Evolutionary conservation across 441 rosid species (phyloP).

Genomic region (Brassica balearica): DNA sequence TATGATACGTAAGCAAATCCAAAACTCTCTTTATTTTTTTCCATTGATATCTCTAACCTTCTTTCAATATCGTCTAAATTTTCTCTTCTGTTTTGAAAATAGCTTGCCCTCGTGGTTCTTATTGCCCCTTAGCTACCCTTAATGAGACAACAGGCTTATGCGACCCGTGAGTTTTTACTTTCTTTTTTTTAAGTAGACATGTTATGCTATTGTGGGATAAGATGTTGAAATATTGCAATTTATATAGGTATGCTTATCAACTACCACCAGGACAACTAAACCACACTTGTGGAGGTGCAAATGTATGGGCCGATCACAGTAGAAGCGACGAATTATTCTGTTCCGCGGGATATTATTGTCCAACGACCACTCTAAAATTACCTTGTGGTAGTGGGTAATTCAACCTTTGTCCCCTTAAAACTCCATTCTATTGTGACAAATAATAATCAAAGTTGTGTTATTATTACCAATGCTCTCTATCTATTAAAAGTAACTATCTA

Average conservation of each 20-base stretch:
- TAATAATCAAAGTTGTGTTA: conserved; percentile 4
- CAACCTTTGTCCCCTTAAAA: conserved; percentile 24
- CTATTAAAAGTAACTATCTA: background rate
- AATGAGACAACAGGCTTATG: conserved; percentile 41
- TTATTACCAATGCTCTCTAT: background rate
- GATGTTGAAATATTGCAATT: conserved; percentile 27
- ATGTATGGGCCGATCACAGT: conserved; percentile 79
- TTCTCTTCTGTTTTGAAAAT: conserved; percentile 20
- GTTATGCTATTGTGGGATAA: background rate
- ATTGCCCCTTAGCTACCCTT: conserved; percentile 44
- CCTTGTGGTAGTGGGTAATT: conserved; percentile 85
- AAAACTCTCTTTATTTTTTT: background rate
- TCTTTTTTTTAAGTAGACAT: background rate
- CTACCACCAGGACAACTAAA: conserved; percentile 67
- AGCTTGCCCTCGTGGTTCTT: conserved; percentile 47
- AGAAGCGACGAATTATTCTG: conserved; percentile 80
- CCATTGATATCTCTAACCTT: background rate
- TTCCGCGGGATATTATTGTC: conserved; percentile 84
- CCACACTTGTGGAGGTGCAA: conserved; percentile 95
- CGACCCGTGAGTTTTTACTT: conserved; percentile 36
- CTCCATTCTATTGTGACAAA: background rate
- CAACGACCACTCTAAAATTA: conserved; percentile 58
- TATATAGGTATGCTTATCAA: conserved; percentile 84
- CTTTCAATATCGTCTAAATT: background rate
- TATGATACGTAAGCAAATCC: conserved; percentile 85